Evolutionary conservation across 2,329 filamentous ascomycete species (phyloP), one percentile per base, ranked within the genome.

Genomic region (Fusarium sp.): DNA sequence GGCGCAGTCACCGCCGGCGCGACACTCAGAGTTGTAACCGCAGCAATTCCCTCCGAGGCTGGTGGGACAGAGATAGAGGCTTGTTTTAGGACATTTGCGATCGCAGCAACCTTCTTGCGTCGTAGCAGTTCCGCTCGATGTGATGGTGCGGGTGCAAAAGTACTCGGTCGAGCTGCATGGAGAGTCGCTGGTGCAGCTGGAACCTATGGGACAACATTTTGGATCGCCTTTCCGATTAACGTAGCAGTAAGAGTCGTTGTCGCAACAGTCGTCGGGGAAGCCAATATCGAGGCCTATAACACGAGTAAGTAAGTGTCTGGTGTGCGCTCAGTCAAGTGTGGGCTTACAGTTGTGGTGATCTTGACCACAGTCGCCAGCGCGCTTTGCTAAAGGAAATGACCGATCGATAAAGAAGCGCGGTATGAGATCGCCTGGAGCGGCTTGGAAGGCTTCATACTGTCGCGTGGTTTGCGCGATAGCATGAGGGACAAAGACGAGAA

Each of bases 41-140:
- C 87, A 89, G 76, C 87, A 89, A 50, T 80, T 80, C 19, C 82
- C 82, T 57, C 86, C 84, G 28, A 84, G 79, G 3, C 58, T 70
- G 10, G 60, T 34, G 19, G 84, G 76, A 69, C 86, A 88, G 24
- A 78, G 78, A 68, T 83, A 87, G 47, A 78, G 73, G 67, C 79
- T 81, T 24, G 81, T 80, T 44, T 63, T 70, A 13, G 80, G 80
- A 52, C 84, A 85, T 2, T 66, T 62, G 2, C 83, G 80, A 33
- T 73, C 64, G 69, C 82, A 82, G 69, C 84, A 84, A 21, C 79
- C 78, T 6, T 64, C 49, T 28, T 67, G 65, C 15, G 70, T 68
- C 15, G 74, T 69, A 10, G 75, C 69, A 9, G 70, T 75, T 39
- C 78, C 76, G 19, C 73, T 71, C 31, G 65, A 46, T 17, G 78